A percentile compares a stretch with the other conserved stretches of the same genome.
These are phyloP conservation scores for Aphanocladium album DNA, from an alignment of 2,329 filamentous ascomycete species.

Conservation along the genomic window DNA sequence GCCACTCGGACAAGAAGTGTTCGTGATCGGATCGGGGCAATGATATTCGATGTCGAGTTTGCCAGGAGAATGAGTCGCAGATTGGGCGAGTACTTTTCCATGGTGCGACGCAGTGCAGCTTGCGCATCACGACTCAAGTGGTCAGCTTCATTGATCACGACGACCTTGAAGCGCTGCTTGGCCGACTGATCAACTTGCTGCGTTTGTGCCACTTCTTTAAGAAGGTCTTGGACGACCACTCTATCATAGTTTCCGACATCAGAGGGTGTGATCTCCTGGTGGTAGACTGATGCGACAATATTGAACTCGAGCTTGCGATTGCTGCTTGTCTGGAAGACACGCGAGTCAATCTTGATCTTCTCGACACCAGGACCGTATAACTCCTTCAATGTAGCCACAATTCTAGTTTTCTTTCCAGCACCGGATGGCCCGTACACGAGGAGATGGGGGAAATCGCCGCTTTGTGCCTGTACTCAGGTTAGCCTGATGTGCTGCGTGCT, in stretches of 20 bases:
- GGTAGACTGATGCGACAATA: slow-evolving; percentile 94
- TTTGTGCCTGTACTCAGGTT: slow-evolving; percentile 65
- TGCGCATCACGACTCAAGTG: slow-evolving; percentile 91
- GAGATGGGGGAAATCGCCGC: slow-evolving; percentile 94
- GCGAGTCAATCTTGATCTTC: slow-evolving; percentile 98
- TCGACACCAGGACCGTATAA: slow-evolving; percentile 96
- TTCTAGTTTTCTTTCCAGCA: slow-evolving; percentile 95
- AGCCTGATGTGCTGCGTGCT: background rate
- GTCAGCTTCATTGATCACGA: slow-evolving; percentile 98
- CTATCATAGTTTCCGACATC: slow-evolving; percentile 96
- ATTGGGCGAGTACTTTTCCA: slow-evolving; percentile 99
- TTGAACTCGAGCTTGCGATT: slow-evolving; percentile 99
- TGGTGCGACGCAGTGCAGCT: slow-evolving; percentile 87
- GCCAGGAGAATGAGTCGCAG: slow-evolving; percentile 85
- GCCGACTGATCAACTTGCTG: slow-evolving; percentile 95
- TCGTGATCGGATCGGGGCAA: slow-evolving; percentile 91
- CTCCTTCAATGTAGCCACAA: slow-evolving; percentile 91
- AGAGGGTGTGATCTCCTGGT: slow-evolving; percentile 95
- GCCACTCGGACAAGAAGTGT: slow-evolving; percentile 89
- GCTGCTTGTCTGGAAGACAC: slow-evolving; percentile 89
- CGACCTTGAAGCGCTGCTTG: slow-evolving; percentile 92
- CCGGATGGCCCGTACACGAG: slow-evolving; percentile 96
- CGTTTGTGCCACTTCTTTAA: slow-evolving; percentile 97
- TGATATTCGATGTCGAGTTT: slow-evolving; percentile 97
- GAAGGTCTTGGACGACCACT: slow-evolving; percentile 88